phyloP scores from a whole-genome alignment of 2,329 filamentous ascomycete genomes.

The Monilinia fructigena region DNA sequence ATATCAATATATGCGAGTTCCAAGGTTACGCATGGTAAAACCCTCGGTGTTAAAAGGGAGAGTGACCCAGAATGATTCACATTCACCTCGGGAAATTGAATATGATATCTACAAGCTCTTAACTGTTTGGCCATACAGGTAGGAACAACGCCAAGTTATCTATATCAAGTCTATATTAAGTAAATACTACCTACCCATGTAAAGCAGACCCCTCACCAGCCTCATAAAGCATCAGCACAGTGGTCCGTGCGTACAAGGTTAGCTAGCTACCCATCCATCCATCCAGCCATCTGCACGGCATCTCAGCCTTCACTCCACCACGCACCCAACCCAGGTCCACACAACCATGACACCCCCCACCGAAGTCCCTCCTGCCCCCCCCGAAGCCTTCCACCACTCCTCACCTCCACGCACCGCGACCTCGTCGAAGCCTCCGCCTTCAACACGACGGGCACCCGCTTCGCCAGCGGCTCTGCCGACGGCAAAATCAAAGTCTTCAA shows the following conservation, averaged over 20 bases:
- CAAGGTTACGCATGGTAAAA: not conserved
- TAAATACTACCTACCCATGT: no score
- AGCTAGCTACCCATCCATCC: not conserved
- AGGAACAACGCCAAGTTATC: not conserved
- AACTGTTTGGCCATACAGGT: no score
- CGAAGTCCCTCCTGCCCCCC: constrained; percentile 26
- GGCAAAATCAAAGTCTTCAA: constrained; percentile 93
- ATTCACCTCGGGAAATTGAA: not conserved
- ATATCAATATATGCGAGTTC: not conserved
- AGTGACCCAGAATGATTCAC: not conserved
- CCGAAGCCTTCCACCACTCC: constrained; percentile 46
- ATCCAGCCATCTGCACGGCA: not conserved
- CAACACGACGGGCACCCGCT: constrained; percentile 89
- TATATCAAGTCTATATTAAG: not conserved
- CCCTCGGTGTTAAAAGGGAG: not conserved
- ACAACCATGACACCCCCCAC: constrained; percentile 28
- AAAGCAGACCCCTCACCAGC: not conserved
- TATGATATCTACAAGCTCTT: not conserved
- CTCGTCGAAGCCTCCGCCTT: constrained; percentile 62
- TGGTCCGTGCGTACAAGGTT: constrained; percentile 12
- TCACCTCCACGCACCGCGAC: constrained; percentile 70
- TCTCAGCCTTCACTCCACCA: constrained; percentile 2
- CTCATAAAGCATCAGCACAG: not conserved
- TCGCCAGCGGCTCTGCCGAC: constrained; percentile 87
- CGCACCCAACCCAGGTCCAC: not conserved